Evolutionary conservation across 1,284 basidiomycete genomes (phyloP).

Genomic region (Mycena sp.): DNA sequence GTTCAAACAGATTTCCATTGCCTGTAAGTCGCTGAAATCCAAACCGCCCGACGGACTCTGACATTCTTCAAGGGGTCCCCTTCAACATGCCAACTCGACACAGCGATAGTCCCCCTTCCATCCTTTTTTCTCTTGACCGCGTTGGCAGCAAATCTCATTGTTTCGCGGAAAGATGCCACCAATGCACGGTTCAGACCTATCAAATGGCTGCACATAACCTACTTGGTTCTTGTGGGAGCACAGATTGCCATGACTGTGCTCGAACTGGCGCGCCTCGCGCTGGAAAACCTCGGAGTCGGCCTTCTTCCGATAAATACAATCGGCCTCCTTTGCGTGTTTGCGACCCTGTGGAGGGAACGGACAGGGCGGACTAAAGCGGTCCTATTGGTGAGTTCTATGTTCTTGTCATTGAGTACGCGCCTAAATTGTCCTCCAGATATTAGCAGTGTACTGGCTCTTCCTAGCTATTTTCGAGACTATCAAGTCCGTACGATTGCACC

Average conservation of each 20-base stretch:
- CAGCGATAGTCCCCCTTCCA: constrained; percentile 38
- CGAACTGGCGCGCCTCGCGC: constrained; percentile 37
- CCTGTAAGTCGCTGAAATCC: constrained; percentile 14
- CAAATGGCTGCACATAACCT: constrained; percentile 36
- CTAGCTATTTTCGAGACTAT: constrained; percentile 30
- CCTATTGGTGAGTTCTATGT: constrained; percentile 29
- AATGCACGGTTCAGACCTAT: background rate
- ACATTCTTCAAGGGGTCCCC: constrained; percentile 36
- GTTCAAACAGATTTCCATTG: constrained; percentile 20
- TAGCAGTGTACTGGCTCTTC: constrained; percentile 37
- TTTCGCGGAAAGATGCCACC: constrained; percentile 8
- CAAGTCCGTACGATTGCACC: constrained; percentile 33
- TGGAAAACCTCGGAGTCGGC: constrained; percentile 37
- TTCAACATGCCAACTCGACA: constrained; percentile 40
- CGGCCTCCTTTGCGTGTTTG: constrained; percentile 29
- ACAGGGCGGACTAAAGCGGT: constrained; percentile 30
- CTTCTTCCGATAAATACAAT: constrained; percentile 35
- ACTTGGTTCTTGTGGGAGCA: constrained; percentile 34
- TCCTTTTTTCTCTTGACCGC: constrained; percentile 36
- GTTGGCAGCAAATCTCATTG: constrained; percentile 16
- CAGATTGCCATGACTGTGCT: constrained; percentile 37
- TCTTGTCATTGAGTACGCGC: background rate
- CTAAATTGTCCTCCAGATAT: constrained; percentile 23
- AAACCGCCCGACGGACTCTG: background rate
- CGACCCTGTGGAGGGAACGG: constrained; percentile 33